phyloP scores from a whole-genome alignment of 257 asterid species.

The Nicotiana tabacum region DNA sequence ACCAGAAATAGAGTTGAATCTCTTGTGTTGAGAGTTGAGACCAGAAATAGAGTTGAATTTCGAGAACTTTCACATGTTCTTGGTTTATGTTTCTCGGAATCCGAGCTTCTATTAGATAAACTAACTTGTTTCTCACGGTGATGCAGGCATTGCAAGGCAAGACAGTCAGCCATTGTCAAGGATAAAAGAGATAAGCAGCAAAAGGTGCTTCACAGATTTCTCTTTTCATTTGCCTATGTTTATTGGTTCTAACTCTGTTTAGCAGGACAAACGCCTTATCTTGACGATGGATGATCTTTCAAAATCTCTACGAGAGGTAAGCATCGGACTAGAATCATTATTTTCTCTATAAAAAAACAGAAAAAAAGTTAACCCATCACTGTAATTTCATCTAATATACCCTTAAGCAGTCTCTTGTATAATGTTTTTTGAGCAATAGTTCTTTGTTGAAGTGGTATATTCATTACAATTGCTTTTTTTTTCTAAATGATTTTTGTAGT shows the following conservation, averaged over 20 bases:
- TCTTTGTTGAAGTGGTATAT: neutral
- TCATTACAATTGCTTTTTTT: neutral
- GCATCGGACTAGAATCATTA: neutral
- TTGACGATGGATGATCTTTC: conserved; percentile 98
- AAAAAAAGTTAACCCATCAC: neutral
- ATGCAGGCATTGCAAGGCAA: conserved; percentile 90
- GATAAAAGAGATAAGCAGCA: conserved; percentile 95
- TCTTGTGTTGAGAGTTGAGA: neutral
- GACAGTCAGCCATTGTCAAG: conserved; percentile 69
- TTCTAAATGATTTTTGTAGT: neutral
- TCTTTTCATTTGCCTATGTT: conserved; percentile 11
- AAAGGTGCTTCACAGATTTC: conserved; percentile 44
- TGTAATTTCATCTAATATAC: neutral
- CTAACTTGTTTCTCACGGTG: conserved; percentile 13
- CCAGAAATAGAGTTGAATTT: neutral
- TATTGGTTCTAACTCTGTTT: conserved; percentile 21
- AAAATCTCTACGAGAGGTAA: conserved; percentile 87
- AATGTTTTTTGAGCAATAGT: neutral
- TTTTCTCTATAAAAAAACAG: neutral
- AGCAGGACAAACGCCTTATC: conserved; percentile 83
- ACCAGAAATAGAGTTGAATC: neutral
- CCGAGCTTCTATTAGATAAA: neutral
- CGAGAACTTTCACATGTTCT: neutral
- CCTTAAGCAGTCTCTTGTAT: neutral
- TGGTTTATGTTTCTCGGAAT: neutral